Conservation (phyloP, 441 rosid species). For the Euphorbia corollata region DNA sequence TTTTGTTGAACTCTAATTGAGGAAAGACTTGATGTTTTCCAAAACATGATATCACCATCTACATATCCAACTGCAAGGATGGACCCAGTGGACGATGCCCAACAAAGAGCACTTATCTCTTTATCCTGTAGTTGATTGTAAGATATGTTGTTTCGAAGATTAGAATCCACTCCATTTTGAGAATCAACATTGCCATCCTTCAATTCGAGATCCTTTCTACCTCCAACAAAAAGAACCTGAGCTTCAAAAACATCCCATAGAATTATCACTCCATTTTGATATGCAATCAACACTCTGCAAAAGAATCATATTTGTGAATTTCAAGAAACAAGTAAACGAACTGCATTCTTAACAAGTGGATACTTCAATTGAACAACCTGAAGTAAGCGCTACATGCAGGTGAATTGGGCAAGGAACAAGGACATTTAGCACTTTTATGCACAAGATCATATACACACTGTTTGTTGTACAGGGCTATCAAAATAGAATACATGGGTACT, state of each 20-base stretch:
- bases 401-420: background rate
- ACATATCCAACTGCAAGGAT: conserved; percentile 58
- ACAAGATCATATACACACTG: background rate
- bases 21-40: conserved; percentile 38
- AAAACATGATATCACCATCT: conserved; percentile 63
- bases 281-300: conserved; percentile 59
- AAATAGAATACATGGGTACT: background rate
- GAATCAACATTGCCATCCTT: conserved; percentile 34
- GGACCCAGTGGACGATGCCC: conserved; percentile 60
- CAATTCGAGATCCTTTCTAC: conserved; percentile 50
- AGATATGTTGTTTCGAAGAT: conserved; percentile 21
- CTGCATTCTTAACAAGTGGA: background rate
- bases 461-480: background rate
- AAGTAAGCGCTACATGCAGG: background rate
- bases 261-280: conserved; percentile 44
- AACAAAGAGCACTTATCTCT: conserved; percentile 64
- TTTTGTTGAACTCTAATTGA: conserved; percentile 28
- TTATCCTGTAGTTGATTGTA: conserved; percentile 32
- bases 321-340: background rate
- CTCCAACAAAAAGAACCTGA: conserved; percentile 42
- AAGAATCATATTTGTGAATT: conserved; percentile 6
- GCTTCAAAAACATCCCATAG: conserved; percentile 56
- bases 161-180: conserved; percentile 17
- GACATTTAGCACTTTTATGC: background rate
- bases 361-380: background rate